Evolutionary conservation across 2,329 filamentous ascomycete species (phyloP).

Genomic region (Fusarium transvaalense): DNA sequence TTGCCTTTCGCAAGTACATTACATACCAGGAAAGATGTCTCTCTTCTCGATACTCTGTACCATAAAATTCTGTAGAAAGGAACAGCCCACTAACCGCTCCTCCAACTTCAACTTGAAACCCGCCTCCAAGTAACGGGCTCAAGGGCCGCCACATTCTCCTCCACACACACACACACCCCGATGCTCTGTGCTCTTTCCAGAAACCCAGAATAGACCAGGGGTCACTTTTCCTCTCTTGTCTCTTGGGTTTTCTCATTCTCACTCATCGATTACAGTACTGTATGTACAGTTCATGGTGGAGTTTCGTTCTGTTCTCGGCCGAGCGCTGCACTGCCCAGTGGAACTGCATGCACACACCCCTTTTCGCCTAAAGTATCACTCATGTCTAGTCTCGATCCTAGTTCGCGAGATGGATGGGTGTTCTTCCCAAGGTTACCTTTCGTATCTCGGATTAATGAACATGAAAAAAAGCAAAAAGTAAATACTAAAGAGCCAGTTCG

Average conservation of each 20-base stretch:
- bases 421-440: neutral
- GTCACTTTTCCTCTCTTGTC: constrained; percentile 6
- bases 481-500: neutral
- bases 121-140: constrained; percentile 35
- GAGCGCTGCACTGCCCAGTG: constrained; percentile 37
- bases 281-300: neutral
- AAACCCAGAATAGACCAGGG: constrained; percentile 11
- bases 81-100: constrained; percentile 43
- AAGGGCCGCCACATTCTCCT: constrained; percentile 15
- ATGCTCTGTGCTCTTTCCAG: constrained; percentile 15
- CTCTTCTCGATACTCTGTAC: constrained; percentile 9
- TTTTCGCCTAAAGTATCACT: constrained; percentile 35
- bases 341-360: constrained; percentile 5
- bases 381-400: constrained; percentile 36
- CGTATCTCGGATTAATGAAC: constrained; percentile 24
- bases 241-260: neutral
- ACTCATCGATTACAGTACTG: neutral
- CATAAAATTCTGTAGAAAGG: neutral
- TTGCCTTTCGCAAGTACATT: neutral
- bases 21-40: neutral
- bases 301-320: constrained; percentile 45
- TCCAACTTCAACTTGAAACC: constrained; percentile 46
- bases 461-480: neutral
- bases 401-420: constrained; percentile 14
- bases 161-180: constrained; percentile 13